phyloP scores from a whole-genome alignment of 75 land plant species.

The Picea glauca region DNA sequence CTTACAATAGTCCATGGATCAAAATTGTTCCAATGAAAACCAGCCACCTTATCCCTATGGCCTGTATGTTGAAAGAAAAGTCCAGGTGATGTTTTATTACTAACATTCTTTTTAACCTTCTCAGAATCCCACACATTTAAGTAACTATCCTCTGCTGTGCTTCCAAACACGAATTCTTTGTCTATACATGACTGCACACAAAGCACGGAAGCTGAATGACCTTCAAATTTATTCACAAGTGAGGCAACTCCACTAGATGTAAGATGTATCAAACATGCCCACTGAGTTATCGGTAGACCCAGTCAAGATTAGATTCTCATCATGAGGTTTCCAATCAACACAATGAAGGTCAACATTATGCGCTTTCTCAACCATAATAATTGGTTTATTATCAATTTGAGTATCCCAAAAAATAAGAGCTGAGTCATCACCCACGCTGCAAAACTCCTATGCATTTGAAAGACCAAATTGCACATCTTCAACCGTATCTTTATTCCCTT shows the following conservation, averaged over 20 bases:
- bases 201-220: slow-evolving; percentile 81
- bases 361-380: slow-evolving; percentile 70
- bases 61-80: slow-evolving; percentile 96
- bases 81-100: slow-evolving; percentile 59
- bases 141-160: slow-evolving; percentile 90
- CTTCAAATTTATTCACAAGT: slow-evolving; percentile 81
- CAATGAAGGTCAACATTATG: slow-evolving; percentile 96
- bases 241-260: slow-evolving; percentile 64
- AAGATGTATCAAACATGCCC: slow-evolving; percentile 87
- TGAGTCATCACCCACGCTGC: too few relatives aligned
- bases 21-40: slow-evolving; percentile 86
- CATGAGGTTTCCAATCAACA: slow-evolving; percentile 94
- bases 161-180: slow-evolving; percentile 85
- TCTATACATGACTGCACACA: slow-evolving; percentile 99
- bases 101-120: slow-evolving; percentile 62
- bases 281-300: slow-evolving; percentile 97
- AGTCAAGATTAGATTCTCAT: slow-evolving; percentile 75
- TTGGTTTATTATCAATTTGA: too few relatives aligned
- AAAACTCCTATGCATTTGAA: too few relatives aligned
- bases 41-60: slow-evolving; percentile 96
- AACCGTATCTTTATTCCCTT: too few relatives aligned
- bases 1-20: slow-evolving; percentile 99
- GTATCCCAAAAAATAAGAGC: too few relatives aligned
- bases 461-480: too few relatives aligned
- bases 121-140: slow-evolving; percentile 89